A percentile compares a stretch with the other conserved stretches of the same genome.
Evolutionary conservation across 164 flowering plant species (phyloP).

Genomic region (Annona squamosa): DNA sequence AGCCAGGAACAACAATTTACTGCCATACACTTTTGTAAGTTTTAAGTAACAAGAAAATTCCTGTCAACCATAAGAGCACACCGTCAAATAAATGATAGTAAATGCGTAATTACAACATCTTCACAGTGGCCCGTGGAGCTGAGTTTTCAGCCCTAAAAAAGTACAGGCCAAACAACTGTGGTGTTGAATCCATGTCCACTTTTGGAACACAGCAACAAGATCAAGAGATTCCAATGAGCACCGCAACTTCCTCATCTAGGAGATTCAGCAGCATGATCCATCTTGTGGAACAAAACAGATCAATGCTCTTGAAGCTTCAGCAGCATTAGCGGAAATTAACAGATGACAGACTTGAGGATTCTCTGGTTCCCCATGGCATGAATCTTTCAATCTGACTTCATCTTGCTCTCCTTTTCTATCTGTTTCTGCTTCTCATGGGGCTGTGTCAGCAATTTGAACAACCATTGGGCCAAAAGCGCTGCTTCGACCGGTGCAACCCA

Average conservation of each 20-base stretch:
- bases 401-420: constrained; percentile 14
- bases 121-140: too few relatives aligned
- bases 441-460: constrained; percentile 39
- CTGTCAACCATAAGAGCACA: too few relatives aligned
- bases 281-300: not conserved
- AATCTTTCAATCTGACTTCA: constrained; percentile 41
- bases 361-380: not conserved
- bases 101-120: too few relatives aligned
- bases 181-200: too few relatives aligned
- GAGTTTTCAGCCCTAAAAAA: too few relatives aligned
- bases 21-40: too few relatives aligned
- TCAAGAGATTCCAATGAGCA: too few relatives aligned
- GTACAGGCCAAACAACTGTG: too few relatives aligned
- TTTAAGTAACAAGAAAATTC: too few relatives aligned
- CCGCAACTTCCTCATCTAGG: not conserved
- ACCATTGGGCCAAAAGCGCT: constrained; percentile 68
- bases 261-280: not conserved
- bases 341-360: not conserved
- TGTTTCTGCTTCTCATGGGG: constrained; percentile 24
- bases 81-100: too few relatives aligned
- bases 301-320: not conserved
- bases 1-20: too few relatives aligned
- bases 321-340: not conserved
- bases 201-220: too few relatives aligned
- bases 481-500: constrained; percentile 96